Evolutionary conservation across 1,284 basidiomycete genomes (phyloP), one percentile per base, ranked within the genome.

Genomic region (Marasmius tenuissimus): DNA sequence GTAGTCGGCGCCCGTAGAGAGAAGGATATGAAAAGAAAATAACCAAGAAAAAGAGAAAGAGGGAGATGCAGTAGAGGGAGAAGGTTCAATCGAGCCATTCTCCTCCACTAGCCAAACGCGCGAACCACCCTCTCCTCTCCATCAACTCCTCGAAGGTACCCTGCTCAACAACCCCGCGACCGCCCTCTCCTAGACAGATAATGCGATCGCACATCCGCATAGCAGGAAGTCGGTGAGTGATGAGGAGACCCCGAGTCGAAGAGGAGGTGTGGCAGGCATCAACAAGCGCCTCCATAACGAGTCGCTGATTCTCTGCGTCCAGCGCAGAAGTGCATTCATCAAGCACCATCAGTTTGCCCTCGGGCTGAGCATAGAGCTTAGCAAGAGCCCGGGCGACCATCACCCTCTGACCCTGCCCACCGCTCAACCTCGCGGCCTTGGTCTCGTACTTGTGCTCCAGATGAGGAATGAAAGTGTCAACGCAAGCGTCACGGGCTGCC

Each of bases 311-410:
- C 66, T 87, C 86, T 0, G 85, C 77, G 73, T 98, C 97, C 61
- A 98, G 80, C 6, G 96, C 94, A 47, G 87, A 91, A 7, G 97
- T 99, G 72, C 93, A 97, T 75, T 98, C 97, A 75, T 98, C 97
- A 54, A 98, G 80, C 54, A 98, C 88, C 37, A 98, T 45, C 20
- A 63, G 45, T 18, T 51, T 80, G n/a, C 97, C 84, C 39, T 80
- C 83, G 0, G 90, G 81, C 0, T 84, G 81, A 47, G 45, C 45
- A 47, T 47, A 47, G 14, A 47, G 45, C 11, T 87, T 79, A 8
- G 91, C 88, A 14, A 98, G 82, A 0, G 96, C 95, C 1, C 97
- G 85, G 0, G 97, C 97, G 66, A 98, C 95, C 70, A 93, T 91
- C 8, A 99, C 76, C 3, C 97, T 85, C 76, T 99, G 97, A 2